Evolutionary conservation across 2,329 filamentous ascomycete species (phyloP).

Genomic region (Diaporthe eres): DNA sequence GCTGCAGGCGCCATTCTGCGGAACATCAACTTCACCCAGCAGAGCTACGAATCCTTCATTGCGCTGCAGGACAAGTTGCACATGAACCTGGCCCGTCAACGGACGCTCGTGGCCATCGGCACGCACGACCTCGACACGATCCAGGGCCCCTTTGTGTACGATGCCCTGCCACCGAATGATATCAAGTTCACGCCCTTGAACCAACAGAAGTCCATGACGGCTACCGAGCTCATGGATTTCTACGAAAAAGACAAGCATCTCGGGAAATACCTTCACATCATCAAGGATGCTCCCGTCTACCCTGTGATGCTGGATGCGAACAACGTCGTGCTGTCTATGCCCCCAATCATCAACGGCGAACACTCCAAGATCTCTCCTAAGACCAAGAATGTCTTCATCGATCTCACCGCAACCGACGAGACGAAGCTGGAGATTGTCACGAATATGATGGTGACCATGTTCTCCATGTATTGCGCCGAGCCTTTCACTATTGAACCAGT

Average conservation of each 20-base stretch:
- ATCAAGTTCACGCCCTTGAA: conserved; percentile 94
- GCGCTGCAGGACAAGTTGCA: conserved; percentile 97
- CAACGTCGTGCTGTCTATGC: conserved; percentile 88
- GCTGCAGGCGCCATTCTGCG: conserved; percentile 91
- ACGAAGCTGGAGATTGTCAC: conserved; percentile 97
- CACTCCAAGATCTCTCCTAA: conserved; percentile 95
- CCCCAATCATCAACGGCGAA: conserved; percentile 97
- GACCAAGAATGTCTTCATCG: conserved; percentile 95
- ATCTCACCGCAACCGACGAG: conserved; percentile 94
- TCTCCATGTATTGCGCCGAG: conserved; percentile 90
- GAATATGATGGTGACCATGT: conserved; percentile 98
- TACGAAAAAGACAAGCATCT: conserved; percentile 97
- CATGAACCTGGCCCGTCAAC: conserved; percentile 92
- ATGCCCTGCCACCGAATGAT: conserved; percentile 90
- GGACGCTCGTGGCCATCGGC: conserved; percentile 95
- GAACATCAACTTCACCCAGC: conserved; percentile 91
- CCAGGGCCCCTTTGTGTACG: conserved; percentile 95
- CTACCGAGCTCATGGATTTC: conserved; percentile 90
- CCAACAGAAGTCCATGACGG: conserved; percentile 90
- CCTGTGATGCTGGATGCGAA: conserved; percentile 96
- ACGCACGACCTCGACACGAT: conserved; percentile 97
- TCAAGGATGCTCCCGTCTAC: conserved; percentile 93
- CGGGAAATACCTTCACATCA: conserved; percentile 92
- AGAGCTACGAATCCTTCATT: conserved; percentile 97
- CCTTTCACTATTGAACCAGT: conserved; percentile 95